These are phyloP conservation scores for Peronospora belbahrii DNA, from an alignment of 352 stramenopile genomes.

Conservation along the genomic window DNA sequence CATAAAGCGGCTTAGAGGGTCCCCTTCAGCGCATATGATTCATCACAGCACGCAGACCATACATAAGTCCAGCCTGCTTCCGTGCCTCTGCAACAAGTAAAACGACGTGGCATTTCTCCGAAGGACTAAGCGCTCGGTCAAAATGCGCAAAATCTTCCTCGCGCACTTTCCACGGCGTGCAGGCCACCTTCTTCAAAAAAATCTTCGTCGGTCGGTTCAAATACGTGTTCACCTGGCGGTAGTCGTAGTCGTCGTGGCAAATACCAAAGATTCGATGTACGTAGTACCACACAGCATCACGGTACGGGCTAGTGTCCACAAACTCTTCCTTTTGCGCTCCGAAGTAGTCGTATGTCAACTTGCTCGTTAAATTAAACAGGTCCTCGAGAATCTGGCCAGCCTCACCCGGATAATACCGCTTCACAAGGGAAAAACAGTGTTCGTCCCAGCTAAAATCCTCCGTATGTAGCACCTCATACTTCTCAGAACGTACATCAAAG, in stretches of 20 bases:
- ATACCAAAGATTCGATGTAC: conserved; percentile 85
- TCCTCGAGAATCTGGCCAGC: conserved; percentile 80
- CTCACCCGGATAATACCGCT: conserved; percentile 75
- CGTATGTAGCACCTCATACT: conserved; percentile 80
- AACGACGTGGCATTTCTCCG: conserved; percentile 83
- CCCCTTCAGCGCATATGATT: conserved; percentile 70
- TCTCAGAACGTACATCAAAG: conserved; percentile 76
- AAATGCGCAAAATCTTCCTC: conserved; percentile 82
- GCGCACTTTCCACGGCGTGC: conserved; percentile 77
- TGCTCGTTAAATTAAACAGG: conserved; percentile 80
- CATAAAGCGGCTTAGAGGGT: conserved; percentile 5
- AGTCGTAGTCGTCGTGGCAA: conserved; percentile 86
- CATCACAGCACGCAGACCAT: conserved; percentile 80
- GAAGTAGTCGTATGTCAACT: conserved; percentile 79
- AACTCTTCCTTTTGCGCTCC: conserved; percentile 45
- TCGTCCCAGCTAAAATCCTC: conserved; percentile 87
- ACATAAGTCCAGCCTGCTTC: conserved; percentile 85
- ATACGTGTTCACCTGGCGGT: conserved; percentile 74
- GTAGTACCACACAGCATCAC: conserved; percentile 82
- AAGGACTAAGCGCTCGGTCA: conserved; percentile 62
- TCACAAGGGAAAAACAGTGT: conserved; percentile 82
- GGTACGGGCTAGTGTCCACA: conserved; percentile 76
- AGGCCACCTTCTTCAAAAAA: conserved; percentile 83
- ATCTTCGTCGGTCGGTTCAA: conserved; percentile 82
- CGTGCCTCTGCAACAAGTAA: conserved; percentile 73